Conservation (phyloP, 2,329 filamentous ascomycete genomes). For the Aspergillus sp. region DNA sequence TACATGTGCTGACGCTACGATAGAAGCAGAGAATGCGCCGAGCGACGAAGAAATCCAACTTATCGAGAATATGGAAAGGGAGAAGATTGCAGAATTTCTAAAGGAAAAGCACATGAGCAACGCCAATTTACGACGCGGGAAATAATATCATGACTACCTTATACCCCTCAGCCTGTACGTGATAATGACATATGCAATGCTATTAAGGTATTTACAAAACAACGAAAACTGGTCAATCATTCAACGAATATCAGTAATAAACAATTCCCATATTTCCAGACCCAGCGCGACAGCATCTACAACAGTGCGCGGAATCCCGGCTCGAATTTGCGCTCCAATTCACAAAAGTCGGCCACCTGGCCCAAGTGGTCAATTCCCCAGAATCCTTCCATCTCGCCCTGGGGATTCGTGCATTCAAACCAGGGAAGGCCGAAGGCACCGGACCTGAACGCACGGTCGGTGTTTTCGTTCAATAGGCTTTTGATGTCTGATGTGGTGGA, state of each 20-base stretch:
- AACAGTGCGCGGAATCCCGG: constrained; percentile 24
- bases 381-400: constrained; percentile 49
- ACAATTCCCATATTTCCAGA: background rate
- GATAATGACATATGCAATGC: background rate
- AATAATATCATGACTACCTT: constrained; percentile 2
- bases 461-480: constrained; percentile 42
- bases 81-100: constrained; percentile 27
- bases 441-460: constrained; percentile 44
- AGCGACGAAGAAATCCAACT: constrained; percentile 12
- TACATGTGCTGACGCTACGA: background rate
- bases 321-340: constrained; percentile 36
- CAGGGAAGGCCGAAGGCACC: constrained; percentile 58
- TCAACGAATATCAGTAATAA: background rate
- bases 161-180: constrained; percentile 2
- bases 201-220: constrained; percentile 1
- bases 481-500: constrained; percentile 39
- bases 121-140: constrained; percentile 4
- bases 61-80: constrained; percentile 24
- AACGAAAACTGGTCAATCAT: background rate
- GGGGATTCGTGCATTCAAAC: constrained; percentile 50
- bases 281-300: constrained; percentile 4
- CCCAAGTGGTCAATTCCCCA: constrained; percentile 58
- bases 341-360: constrained; percentile 48
- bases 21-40: background rate
- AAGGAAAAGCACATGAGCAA: constrained; percentile 24